Conservation (phyloP, 176 grass and related monocot species). For the Cenchrus purpureus region DNA sequence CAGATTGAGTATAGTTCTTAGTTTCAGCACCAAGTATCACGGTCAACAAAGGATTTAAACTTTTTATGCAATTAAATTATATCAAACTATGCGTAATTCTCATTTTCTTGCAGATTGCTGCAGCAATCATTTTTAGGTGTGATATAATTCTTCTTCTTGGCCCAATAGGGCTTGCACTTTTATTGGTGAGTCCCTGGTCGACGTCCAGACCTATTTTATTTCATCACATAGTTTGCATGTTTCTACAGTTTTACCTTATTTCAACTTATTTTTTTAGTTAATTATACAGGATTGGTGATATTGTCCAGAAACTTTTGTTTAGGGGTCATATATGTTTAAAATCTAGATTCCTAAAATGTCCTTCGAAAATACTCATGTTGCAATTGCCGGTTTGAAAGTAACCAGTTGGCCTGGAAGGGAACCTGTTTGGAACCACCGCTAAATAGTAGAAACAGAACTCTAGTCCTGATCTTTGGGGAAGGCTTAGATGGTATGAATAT, state of each 20-base stretch:
- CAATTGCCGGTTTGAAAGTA: neutral
- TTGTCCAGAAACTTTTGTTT: neutral
- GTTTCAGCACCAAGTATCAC: neutral
- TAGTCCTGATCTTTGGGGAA: neutral
- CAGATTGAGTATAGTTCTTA: too few relatives aligned
- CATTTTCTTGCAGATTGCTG: constrained; percentile 67
- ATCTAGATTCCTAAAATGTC: neutral
- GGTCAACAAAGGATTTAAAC: neutral
- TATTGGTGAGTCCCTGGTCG: constrained; percentile 58
- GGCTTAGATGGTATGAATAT: neutral
- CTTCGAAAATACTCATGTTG: neutral
- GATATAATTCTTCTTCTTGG: constrained; percentile 88
- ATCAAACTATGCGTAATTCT: constrained; percentile 14
- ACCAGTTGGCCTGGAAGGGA: neutral
- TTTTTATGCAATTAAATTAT: neutral
- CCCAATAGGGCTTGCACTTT: constrained; percentile 77
- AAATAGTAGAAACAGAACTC: neutral
- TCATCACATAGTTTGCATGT: neutral
- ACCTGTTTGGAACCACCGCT: neutral
- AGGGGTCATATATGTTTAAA: neutral
- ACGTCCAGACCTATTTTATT: neutral
- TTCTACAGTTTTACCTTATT: neutral
- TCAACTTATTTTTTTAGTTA: constrained; percentile 11
- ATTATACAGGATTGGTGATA: neutral
- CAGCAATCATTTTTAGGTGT: constrained; percentile 88